These are phyloP conservation scores for Pythium folliculosum DNA, from an alignment of 352 stramenopile genomes.

Conservation along the genomic window DNA sequence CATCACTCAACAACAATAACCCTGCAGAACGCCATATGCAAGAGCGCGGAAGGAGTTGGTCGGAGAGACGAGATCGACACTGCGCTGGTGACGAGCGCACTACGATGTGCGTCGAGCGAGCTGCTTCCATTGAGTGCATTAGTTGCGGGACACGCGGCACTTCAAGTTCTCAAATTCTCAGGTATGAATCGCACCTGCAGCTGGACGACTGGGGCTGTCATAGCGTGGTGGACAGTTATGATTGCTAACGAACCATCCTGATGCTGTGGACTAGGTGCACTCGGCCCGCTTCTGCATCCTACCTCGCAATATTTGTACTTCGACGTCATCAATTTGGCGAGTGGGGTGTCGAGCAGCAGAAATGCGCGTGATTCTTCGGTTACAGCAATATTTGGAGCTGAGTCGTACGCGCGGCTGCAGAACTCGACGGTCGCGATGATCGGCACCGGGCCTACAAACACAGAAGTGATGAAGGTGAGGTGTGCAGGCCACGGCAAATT, in stretches of 20 bases:
- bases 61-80: constrained; percentile 16
- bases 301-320: constrained; percentile 40
- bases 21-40: not conserved
- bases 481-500: not conserved
- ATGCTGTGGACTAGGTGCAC: constrained; percentile 20
- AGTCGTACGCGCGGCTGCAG: not conserved
- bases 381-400: constrained; percentile 10
- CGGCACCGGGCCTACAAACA: constrained; percentile 4
- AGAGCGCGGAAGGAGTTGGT: not conserved
- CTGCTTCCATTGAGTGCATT: constrained; percentile 39
- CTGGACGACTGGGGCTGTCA: too few species aligned
- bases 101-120: constrained; percentile 35
- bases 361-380: not conserved
- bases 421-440: constrained; percentile 3
- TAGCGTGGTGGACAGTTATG: too few species aligned
- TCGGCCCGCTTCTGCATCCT: constrained; percentile 25
- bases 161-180: constrained; percentile 34
- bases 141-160: constrained; percentile 32
- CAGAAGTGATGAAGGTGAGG: constrained; percentile 20
- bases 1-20: not conserved
- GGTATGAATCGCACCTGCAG: not conserved
- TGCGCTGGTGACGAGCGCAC: constrained; percentile 15
- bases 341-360: not conserved
- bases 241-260: not conserved
- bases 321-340: constrained; percentile 21